Base-by-base conservation (phyloP, 257 asterid genomes). In the Parsonsia alboflavescens region DNA sequence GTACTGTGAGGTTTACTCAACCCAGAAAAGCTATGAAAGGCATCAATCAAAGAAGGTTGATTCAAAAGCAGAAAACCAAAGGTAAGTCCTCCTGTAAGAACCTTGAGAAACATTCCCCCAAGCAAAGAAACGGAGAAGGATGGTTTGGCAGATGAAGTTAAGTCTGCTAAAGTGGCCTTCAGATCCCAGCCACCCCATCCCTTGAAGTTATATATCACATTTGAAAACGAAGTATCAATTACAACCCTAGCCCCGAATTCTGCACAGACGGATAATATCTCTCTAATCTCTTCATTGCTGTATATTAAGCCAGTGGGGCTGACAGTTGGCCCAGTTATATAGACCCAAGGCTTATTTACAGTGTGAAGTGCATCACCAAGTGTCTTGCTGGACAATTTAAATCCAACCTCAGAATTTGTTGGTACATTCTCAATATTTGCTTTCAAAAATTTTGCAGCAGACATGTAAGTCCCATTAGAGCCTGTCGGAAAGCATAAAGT, bases 1-100 rank as follows among this genome's bases (percentile, higher is more conserved):
- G 98, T 92, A 73, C 88, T 82, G 80, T 95, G 99, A 64, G 99
- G 99, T 77, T 87, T 92, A 85, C 89, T 90, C 77, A 89, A 81
- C 71, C 98, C 97, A 8, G 89, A 91, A 76, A 86, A 87, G 88
- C 89, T 89, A 75, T 89, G 88, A 75, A 95, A 89, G 21, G 87
- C 83, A 58, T 92, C 98, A n/a, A 85, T 84, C 71, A 95, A 59
- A 57, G 87, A 84, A 58, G 92, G 85, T 78, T 90, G 89, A 76
- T 87, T 84, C 72, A 95, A 77, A 48, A 87, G 85, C 68, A 95
- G 91, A 81, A 81, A 95, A 53, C 96, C 97, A 73, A 92, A 95
- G 69, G 83, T 81, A 63, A 95, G 87, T 79, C 97, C 99, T 70
- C 97, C 95, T 0, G 94, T 86, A 78, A 92, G 96, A 96, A 95